Percentiles rank a stretch among this genome's conserved stretches.
Conservation (phyloP, 371 early-diverging fungal species). For the Haplosporangium sp. region DNA sequence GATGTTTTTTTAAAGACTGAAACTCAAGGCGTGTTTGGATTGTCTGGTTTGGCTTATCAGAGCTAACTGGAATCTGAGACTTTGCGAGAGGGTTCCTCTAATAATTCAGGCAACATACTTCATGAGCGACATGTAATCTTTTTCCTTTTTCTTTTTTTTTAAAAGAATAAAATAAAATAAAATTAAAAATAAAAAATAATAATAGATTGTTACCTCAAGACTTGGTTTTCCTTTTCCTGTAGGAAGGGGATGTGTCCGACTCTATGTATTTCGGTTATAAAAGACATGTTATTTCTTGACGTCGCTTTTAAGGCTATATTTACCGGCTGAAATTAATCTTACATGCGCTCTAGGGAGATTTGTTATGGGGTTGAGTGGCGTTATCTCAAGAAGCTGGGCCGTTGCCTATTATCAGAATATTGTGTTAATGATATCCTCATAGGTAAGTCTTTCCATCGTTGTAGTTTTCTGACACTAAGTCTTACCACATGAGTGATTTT, state of each 20-base stretch:
- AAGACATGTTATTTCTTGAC: neutral
- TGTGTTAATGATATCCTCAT: no score
- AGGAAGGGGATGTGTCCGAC: slow-evolving; percentile 26
- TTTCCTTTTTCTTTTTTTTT: neutral
- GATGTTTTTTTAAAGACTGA: neutral
- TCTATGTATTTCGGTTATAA: slow-evolving; percentile 9
- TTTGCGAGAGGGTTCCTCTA: slow-evolving; percentile 24
- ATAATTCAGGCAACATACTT: neutral
- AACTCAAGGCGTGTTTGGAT: slow-evolving; percentile 29
- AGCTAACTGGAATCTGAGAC: slow-evolving; percentile 15
- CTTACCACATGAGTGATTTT: slow-evolving; percentile 37
- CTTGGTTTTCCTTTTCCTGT: slow-evolving; percentile 25
- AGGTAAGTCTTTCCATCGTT: neutral
- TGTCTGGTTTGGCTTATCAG: slow-evolving; percentile 8
- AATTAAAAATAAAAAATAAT: neutral
- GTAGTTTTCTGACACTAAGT: neutral
- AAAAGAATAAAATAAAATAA: neutral
- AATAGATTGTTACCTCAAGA: slow-evolving; percentile 6
- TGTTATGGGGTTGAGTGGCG: slow-evolving; percentile 30
- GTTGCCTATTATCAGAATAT: slow-evolving; percentile 10
- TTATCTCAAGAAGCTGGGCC: slow-evolving; percentile 25
- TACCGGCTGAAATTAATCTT: neutral
- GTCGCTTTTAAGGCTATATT: no score
- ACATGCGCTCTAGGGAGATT: slow-evolving; percentile 37
- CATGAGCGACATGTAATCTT: neutral